A percentile compares a stretch with the other conserved stretches of the same genome.
These are phyloP conservation scores for Adansonia rubrostipa DNA, from an alignment of 441 rosid genomes.

Conservation along the genomic window DNA sequence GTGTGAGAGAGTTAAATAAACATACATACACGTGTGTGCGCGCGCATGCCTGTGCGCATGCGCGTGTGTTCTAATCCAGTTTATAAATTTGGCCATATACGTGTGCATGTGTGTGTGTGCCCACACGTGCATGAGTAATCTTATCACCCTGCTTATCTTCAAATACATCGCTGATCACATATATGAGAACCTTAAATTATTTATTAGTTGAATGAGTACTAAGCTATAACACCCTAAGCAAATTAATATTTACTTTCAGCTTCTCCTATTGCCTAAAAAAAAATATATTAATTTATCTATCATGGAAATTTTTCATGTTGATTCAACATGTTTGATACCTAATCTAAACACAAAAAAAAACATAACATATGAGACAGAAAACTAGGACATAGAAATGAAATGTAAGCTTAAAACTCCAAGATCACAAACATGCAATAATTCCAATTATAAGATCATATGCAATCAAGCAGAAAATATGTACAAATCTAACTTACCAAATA, in stretches of 20 bases:
- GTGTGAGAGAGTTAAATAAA: too few relatives aligned
- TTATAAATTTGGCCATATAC: not conserved
- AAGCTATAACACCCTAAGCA: slow-evolving; percentile 1
- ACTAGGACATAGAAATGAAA: not conserved
- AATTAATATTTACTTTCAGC: slow-evolving; percentile 4
- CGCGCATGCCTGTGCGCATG: not conserved
- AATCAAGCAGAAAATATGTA: slow-evolving; percentile 15
- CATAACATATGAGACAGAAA: not conserved
- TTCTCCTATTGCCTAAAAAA: not conserved
- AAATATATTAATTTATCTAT: not conserved
- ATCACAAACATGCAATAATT: slow-evolving; percentile 17
- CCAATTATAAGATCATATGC: not conserved
- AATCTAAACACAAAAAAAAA: not conserved
- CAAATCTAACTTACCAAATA: slow-evolving; percentile 77
- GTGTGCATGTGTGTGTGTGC: too few relatives aligned
- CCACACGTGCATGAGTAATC: too few relatives aligned
- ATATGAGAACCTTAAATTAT: not conserved
- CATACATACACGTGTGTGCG: not conserved
- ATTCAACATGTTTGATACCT: slow-evolving; percentile 1
- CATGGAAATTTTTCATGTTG: not conserved
- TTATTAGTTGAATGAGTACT: not conserved
- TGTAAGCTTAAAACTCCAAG: not conserved
- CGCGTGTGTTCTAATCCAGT: not conserved
- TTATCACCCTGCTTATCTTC: not conserved
- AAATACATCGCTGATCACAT: not conserved